These are phyloP conservation scores for Funneliformis geosporum DNA, from an alignment of 192 early-diverging fungal genomes.

Conservation along the genomic window DNA sequence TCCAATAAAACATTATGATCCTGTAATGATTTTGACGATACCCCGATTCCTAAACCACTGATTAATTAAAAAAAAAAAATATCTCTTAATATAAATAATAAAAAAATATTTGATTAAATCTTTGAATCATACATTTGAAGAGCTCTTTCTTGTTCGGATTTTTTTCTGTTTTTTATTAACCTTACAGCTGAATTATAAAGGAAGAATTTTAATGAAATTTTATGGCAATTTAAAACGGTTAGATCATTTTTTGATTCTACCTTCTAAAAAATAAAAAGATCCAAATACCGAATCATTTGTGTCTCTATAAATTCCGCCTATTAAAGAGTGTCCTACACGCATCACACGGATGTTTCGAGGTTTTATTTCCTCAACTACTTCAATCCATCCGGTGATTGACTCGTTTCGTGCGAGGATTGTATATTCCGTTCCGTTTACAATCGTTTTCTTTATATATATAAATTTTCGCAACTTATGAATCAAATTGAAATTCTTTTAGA, in stretches of 20 bases:
- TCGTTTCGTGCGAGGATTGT: slow-evolving; percentile 71
- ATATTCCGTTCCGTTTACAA: slow-evolving; percentile 29
- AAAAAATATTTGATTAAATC: not conserved
- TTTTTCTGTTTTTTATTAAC: not conserved
- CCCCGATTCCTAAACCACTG: slow-evolving; percentile 81
- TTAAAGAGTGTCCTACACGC: slow-evolving; percentile 85
- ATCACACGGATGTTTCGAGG: slow-evolving; percentile 67
- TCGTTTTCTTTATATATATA: slow-evolving; percentile 27
- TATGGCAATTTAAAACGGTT: not conserved
- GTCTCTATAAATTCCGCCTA: slow-evolving; percentile 77
- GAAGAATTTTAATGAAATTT: not conserved
- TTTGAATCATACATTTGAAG: slow-evolving; percentile 42
- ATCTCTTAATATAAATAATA: not conserved
- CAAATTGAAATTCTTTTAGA: slow-evolving; percentile 8
- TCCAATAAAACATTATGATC: slow-evolving; percentile 64
- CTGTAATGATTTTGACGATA: slow-evolving; percentile 68
- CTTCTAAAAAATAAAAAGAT: slow-evolving; percentile 81
- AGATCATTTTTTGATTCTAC: slow-evolving; percentile 37
- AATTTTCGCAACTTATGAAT: slow-evolving; percentile 34
- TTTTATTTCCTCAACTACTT: slow-evolving; percentile 50
- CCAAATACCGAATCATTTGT: slow-evolving; percentile 77
- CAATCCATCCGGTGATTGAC: slow-evolving; percentile 81
- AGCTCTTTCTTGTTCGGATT: slow-evolving; percentile 43
- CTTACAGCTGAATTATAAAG: slow-evolving; percentile 17
- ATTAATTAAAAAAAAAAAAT: not conserved